Base-by-base conservation (phyloP, 371 early-diverging fungal genomes). In the Mortierella sp. region DNA sequence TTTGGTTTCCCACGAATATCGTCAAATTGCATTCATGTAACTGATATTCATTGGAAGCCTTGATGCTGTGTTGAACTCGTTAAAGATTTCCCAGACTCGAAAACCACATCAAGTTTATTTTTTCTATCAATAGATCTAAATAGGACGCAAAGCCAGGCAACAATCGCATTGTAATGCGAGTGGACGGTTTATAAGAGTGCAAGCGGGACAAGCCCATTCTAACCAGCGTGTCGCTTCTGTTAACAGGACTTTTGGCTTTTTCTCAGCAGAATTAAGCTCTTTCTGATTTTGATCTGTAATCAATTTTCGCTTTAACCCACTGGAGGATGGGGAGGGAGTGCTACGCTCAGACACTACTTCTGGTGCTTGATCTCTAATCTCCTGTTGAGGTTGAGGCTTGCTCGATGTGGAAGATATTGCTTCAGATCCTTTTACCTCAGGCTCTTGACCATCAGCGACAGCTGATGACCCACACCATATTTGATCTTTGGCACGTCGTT, bases 381-480 rank as follows among this genome's bases (percentile, higher is more conserved):
- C 48, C 19, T 47, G 16, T 47, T 19, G 48, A 47, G 21, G 16
- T 47, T 19, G 48, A 47, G 21, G 10, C 55, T 24, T 53, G 5
- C 5, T 28, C 22, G 55, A 16, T 28, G 21, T 53, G 24, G 24
- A 53, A 28, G 24, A 8, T 21, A 22, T 22, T 53, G 24, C 55
- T 24, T 24, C 22, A 24, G 21, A 1, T 13, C 22, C 2, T 2
- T 53, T 53, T 24, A 6, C 13, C 21, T 21, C 55, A 7, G 8
- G 6, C 1, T 10, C n/a, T 21, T 47, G 13, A 13, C 13, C 45
- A 28, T 57, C 32, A 4, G 16, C 45, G 4, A 45, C 19, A 32
- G 55, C 0, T 5, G 73, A 73, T 28, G 71, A 71, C 24, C 77
- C 77, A 16, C 77, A 77, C 77, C 77, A 77, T 15, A 77, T 21